Conservation (phyloP, 1,284 basidiomycete species). For the Tylopilus sp. region DNA sequence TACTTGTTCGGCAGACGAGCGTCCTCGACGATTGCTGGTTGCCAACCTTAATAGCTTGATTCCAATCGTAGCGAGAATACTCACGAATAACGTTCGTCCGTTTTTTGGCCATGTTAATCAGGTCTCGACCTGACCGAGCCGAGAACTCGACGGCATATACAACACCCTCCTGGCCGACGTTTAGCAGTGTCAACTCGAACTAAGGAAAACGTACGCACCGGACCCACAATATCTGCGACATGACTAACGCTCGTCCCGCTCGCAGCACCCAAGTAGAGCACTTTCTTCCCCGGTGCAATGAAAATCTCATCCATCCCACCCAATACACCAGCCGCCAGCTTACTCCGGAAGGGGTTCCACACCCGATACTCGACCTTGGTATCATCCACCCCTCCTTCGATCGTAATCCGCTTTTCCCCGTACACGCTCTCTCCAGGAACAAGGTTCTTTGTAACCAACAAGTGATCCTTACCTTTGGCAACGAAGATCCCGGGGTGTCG, state of each 20-base stretch:
- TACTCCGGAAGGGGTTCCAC: conserved; percentile 99
- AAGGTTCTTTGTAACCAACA: conserved; percentile 98
- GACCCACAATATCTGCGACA: conserved; percentile 98
- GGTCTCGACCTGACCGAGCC: conserved; percentile 94
- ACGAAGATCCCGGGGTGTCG: conserved; percentile 95
- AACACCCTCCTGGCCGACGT: conserved; percentile 79
- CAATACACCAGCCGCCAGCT: conserved; percentile 97
- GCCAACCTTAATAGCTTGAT: conserved; percentile 11
- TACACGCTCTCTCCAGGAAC: conserved; percentile 98
- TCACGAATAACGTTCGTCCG: conserved; percentile 98
- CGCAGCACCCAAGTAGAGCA: conserved; percentile 97
- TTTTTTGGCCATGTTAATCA: conserved; percentile 99
- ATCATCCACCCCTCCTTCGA: conserved; percentile 83
- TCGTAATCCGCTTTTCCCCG: conserved; percentile 95
- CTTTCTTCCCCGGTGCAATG: conserved; percentile 96
- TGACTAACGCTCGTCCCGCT: conserved; percentile 98
- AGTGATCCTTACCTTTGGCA: conserved; percentile 95
- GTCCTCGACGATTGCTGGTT: conserved; percentile 95
- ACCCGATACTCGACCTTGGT: conserved; percentile 98
- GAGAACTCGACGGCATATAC: conserved; percentile 99
- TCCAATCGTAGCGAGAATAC: conserved; percentile 44
- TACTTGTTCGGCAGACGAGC: conserved; percentile 96
- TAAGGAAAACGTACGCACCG: conserved; percentile 63
- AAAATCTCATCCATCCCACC: conserved; percentile 96
- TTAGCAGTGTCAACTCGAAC: conserved; percentile 21